Percentiles rank a stretch among this genome's conserved stretches.
Evolutionary conservation across 2,329 filamentous ascomycete species (phyloP).

Genomic region (Acrodontium crateriforme): DNA sequence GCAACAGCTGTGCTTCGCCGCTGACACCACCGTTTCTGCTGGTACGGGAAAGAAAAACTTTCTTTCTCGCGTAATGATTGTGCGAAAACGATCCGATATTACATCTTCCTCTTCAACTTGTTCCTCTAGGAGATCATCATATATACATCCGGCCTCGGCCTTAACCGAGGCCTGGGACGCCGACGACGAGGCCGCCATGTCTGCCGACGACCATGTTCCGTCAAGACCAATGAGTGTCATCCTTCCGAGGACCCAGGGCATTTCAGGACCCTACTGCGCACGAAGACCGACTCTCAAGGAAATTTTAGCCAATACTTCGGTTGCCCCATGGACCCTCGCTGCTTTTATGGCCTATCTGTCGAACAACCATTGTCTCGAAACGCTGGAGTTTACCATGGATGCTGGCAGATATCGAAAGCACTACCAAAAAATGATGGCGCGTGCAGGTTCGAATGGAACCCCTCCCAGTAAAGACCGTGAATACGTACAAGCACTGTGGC

Average conservation of each 20-base stretch:
- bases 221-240: constrained; percentile 34
- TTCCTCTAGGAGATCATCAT: constrained; percentile 15
- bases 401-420: constrained; percentile 68
- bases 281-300: constrained; percentile 65
- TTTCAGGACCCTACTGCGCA: constrained; percentile 39
- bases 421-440: constrained; percentile 45
- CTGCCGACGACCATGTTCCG: constrained; percentile 27
- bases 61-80: constrained; percentile 18
- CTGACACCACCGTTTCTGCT: constrained; percentile 7
- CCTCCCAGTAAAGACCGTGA: constrained; percentile 45
- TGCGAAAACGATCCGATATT: constrained; percentile 16
- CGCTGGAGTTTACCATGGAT: constrained; percentile 91
- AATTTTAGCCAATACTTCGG: constrained; percentile 73
- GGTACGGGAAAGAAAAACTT: constrained; percentile 11
- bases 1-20: constrained; percentile 14
- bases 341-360: constrained; percentile 96
- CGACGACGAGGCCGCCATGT: constrained; percentile 38
- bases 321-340: constrained; percentile 75
- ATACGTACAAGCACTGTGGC: constrained; percentile 71
- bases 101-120: constrained; percentile 11
- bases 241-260: constrained; percentile 27
- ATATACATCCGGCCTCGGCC: constrained; percentile 10
- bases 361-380: constrained; percentile 93
- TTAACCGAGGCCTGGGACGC: constrained; percentile 24
- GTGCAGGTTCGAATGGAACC: constrained; percentile 27